Base-by-base conservation (phyloP, 176 grass and related monocot genomes). In the Echinochloa phyllopogon region DNA sequence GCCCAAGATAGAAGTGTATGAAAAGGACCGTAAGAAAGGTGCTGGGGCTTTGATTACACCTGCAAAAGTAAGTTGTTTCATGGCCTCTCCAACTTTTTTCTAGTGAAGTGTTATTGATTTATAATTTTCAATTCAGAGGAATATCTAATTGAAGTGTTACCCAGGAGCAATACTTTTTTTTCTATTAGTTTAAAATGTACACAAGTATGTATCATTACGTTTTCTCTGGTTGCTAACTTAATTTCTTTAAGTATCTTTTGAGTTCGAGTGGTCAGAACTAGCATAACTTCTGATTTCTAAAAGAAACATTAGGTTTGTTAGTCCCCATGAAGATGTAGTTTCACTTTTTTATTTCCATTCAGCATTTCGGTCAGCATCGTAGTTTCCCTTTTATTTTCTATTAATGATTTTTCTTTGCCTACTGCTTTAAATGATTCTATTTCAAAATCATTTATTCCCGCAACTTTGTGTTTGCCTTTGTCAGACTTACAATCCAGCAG, bases 21-120 rank as follows among this genome's bases (percentile, higher is more conserved):
- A 97, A 27, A 97, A 97, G 71, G 94, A 97, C 61, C 50, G 88
- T 62, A 97, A 95, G 87, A 92, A 89, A 41, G 94, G 94, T 85
- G 77, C 83, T 77, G 92, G 94, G 29, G 87, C 92, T 72, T 74
- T 94, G 33, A 88, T 89, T n/a, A 92, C 92, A 15, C 80, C 92
- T 8, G 86, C 94, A 45, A 97, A 90, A 84, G 92, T 97, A 80
- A 86, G 76, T 27, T 74, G 77, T 55, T 72, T 70, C 39, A 38
- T 75, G 5, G 9, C 29, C 64, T 80, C 45, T 8, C 29, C 49
- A 68, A 20, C 43, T 41, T 69, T 50, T n/a, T 16, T 33, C 12
- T 65, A 44, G 36, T 69, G 23, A 41, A 38, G n/a, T 8, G 14
- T 2, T 77, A 16, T n/a, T 85, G 6, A 25, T 71, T 6, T 85